Base-by-base conservation (phyloP, 345 rosid genomes). In the Microthlaspi erraticum region DNA sequence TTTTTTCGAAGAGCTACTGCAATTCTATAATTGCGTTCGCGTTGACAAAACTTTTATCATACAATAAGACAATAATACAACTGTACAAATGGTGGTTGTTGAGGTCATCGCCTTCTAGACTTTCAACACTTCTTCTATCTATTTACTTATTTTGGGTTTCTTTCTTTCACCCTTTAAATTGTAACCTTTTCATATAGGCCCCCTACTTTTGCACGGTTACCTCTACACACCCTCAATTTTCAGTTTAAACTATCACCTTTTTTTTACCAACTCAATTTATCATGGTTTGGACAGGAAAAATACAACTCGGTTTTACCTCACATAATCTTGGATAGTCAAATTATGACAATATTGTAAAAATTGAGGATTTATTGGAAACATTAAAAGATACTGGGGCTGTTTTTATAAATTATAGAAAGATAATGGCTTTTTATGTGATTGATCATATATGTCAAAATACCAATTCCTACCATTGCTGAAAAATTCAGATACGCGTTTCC, bases 401-500 rank as follows among this genome's bases (percentile, higher is more conserved):
- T 33, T 26, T 32, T 1, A 20, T 14, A 32, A 16, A 43, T 7
- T 6, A 0, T 6, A n/a, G 6, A 18, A 57, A 16, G 6, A 41
- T 19, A n/a, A 10, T 5, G 52, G 43, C 34, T 16, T 57, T 5
- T 38, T 38, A 56, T 38, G 12, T 41, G 0, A 70, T 42, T 61
- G 12, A 42, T 17, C 41, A 4, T 10, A 26, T 26, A 26, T 26
- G 29, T 26, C 29, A 26, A 26, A 26, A 26, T 31, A 58, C 66
- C 53, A 31, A 32, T 23, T 32, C 53, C 10, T 12, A 33, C 19
- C 14, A 66, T 58, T 42, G 64, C 69, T 60, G 78, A 68, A 62
- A 36, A 1, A 17, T 29, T 61, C 72, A 66, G 64, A 53, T 45
- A 60, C 74, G 78, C 78, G 74, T 68, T 60, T 23, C 63, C 39